phyloP scores from a whole-genome alignment of 2,329 filamentous ascomycete species.

The Aureobasidium sp. region DNA sequence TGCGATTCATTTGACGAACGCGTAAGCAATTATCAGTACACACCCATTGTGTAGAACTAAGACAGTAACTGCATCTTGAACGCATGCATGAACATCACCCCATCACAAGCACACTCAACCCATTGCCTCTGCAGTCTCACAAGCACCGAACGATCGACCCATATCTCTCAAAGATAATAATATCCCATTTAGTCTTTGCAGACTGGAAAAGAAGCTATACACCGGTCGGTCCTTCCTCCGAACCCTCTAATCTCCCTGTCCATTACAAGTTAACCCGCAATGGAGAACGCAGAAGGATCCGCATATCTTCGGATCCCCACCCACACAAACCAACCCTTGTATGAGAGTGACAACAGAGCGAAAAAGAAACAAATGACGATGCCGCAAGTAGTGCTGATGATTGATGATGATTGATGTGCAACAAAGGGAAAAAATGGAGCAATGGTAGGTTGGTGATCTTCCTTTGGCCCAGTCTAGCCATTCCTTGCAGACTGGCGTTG shows the following conservation, averaged over 20 bases:
- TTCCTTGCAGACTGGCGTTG: neutral
- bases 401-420: neutral
- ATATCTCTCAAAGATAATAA: neutral
- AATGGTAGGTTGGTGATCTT: neutral
- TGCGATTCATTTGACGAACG: neutral
- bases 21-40: neutral
- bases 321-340: slow-evolving; percentile 1
- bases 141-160: neutral
- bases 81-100: neutral
- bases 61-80: neutral
- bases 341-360: neutral
- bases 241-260: neutral
- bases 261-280: slow-evolving; percentile 8
- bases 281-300: neutral
- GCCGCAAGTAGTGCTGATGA: neutral
- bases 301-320: slow-evolving; percentile 3
- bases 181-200: neutral
- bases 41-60: neutral
- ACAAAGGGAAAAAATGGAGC: neutral
- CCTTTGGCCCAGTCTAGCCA: neutral
- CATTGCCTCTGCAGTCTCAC: neutral
- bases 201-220: neutral
- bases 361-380: neutral
- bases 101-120: neutral
- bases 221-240: neutral